These are phyloP conservation scores for Aspergillus tamarii DNA, from an alignment of 2,329 filamentous ascomycete genomes.

Conservation along the genomic window DNA sequence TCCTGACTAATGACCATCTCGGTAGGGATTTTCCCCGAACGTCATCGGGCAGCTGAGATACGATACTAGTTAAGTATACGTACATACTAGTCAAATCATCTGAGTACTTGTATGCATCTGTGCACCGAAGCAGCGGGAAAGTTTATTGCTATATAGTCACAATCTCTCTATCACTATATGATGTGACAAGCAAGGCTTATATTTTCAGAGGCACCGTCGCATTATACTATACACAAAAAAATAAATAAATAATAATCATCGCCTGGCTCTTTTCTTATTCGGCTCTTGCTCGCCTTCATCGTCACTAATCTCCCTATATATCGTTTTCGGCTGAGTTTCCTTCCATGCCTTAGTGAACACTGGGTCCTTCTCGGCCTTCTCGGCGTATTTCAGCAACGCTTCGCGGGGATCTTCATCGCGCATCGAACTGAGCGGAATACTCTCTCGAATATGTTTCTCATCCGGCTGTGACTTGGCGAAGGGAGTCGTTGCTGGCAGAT, in stretches of 20 bases:
- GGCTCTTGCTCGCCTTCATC: slow-evolving; percentile 70
- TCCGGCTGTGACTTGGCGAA: slow-evolving; percentile 91
- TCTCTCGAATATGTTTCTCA: slow-evolving; percentile 82
- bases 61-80: background rate
- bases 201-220: background rate
- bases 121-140: background rate
- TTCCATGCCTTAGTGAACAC: slow-evolving; percentile 95
- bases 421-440: slow-evolving; percentile 89
- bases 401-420: slow-evolving; percentile 94
- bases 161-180: background rate
- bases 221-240: background rate
- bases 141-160: background rate
- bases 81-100: background rate
- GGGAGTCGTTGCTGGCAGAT: slow-evolving; percentile 80
- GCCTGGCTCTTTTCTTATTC: slow-evolving; percentile 62
- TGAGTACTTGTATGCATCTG: background rate
- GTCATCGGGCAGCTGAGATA: slow-evolving; percentile 18
- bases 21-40: slow-evolving; percentile 6
- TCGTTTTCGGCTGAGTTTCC: slow-evolving; percentile 85
- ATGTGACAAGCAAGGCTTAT: background rate
- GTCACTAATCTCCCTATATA: slow-evolving; percentile 88
- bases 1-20: background rate
- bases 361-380: slow-evolving; percentile 88
- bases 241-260: slow-evolving; percentile 22
- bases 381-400: slow-evolving; percentile 91